Conservation (phyloP, 2,329 filamentous ascomycete genomes). For the Coniochaeta sp. region DNA sequence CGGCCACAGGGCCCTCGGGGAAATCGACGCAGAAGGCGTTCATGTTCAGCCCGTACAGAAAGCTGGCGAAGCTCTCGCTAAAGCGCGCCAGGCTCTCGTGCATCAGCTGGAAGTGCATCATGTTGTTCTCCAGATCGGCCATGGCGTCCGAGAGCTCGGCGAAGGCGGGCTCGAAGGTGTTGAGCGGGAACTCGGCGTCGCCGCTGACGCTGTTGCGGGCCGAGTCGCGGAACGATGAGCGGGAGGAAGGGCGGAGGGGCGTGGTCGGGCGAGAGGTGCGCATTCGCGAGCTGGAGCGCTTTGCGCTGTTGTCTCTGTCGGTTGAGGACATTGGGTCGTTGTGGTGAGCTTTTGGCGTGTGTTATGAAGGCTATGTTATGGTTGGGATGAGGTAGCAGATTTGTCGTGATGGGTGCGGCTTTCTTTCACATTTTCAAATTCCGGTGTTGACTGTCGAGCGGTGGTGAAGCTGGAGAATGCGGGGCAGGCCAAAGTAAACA, state of each 20-base stretch:
- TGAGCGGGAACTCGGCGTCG: constrained; percentile 61
- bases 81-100: constrained; percentile 91
- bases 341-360: background rate
- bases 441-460: too few relatives aligned
- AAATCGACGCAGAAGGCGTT: constrained; percentile 99
- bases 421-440: too few relatives aligned
- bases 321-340: constrained; percentile 5
- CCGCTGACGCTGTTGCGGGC: constrained; percentile 49
- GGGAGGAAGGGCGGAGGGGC: constrained; percentile 84
- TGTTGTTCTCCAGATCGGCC: constrained; percentile 92
- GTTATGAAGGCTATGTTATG: too few relatives aligned
- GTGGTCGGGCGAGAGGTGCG: constrained; percentile 77
- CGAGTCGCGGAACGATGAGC: constrained; percentile 79
- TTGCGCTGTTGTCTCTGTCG: constrained; percentile 13
- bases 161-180: constrained; percentile 81
- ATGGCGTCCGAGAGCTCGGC: constrained; percentile 90
- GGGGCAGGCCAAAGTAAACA: too few relatives aligned
- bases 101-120: constrained; percentile 95
- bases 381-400: too few relatives aligned
- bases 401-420: too few relatives aligned
- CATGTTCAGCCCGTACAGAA: constrained; percentile 96
- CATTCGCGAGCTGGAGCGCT: constrained; percentile 53
- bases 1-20: constrained; percentile 78
- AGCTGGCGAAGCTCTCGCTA: constrained; percentile 91
- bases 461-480: too few relatives aligned